Evolutionary conservation across 495 filamentous ascomycete genomes (phyloP).

Genomic region (Letharia lupina): DNA sequence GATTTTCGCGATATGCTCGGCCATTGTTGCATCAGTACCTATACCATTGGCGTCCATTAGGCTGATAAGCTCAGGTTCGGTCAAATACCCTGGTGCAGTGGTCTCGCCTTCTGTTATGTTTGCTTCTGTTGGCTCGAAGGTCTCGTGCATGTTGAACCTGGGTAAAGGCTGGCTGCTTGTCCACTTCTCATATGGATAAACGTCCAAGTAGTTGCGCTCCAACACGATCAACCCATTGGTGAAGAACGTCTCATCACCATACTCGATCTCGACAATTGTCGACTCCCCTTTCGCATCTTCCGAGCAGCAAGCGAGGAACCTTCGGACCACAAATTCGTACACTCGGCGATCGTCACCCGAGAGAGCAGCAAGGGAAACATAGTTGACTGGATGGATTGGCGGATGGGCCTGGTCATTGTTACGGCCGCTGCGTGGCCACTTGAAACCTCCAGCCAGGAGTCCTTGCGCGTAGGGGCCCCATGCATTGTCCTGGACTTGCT

Average conservation of each 20-base stretch:
- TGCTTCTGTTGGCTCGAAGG: conserved; percentile 82
- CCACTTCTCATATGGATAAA: conserved; percentile 96
- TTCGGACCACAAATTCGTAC: conserved; percentile 89
- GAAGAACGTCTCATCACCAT: conserved; percentile 74
- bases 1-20: conserved; percentile 93
- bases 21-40: conserved; percentile 97
- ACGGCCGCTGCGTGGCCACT: conserved; percentile 68
- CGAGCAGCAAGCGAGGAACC: conserved; percentile 93
- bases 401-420: conserved; percentile 96
- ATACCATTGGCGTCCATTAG: conserved; percentile 99
- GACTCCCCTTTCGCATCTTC: conserved; percentile 81
- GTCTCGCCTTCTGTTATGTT: conserved; percentile 85
- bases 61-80: conserved; percentile 92
- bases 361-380: conserved; percentile 55
- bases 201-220: conserved; percentile 85
- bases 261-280: conserved; percentile 75
- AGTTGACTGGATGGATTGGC: conserved; percentile 88
- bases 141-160: conserved; percentile 64
- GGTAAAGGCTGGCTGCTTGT: conserved; percentile 78
- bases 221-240: conserved; percentile 78
- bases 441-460: conserved; percentile 70
- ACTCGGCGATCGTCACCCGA: conserved; percentile 60
- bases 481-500: conserved; percentile 61
- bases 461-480: conserved; percentile 81
- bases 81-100: conserved; percentile 71